Conservation (phyloP, 768 basidiomycete genomes). For the Mycena alexandri region DNA sequence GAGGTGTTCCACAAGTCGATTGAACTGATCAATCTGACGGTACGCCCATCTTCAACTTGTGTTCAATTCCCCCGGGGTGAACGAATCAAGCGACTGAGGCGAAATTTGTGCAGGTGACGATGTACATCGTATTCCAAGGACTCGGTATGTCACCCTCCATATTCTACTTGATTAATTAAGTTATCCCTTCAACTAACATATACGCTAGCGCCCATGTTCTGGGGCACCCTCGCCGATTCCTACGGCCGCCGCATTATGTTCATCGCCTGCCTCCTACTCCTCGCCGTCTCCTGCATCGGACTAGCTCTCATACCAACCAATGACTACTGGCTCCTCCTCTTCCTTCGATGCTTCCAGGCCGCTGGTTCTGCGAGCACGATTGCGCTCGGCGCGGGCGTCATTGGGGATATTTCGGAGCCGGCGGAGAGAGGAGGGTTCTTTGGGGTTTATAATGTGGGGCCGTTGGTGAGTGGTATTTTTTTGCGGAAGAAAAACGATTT, state of each 20-base stretch:
- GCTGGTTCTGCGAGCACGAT: conserved; percentile 85
- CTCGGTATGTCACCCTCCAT: conserved; percentile 55
- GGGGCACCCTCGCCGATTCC: conserved; percentile 79
- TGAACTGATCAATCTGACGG: conserved; percentile 84
- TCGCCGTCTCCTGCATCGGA: conserved; percentile 75
- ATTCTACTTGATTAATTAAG: too few relatives aligned
- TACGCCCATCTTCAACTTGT: conserved; percentile 48
- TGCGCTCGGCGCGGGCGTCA: conserved; percentile 81
- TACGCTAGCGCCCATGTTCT: conserved; percentile 70
- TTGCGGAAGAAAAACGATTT: conserved; percentile 10
- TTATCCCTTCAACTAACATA: conserved; percentile 1
- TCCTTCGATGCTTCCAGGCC: conserved; percentile 86
- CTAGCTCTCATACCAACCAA: conserved; percentile 62
- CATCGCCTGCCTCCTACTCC: conserved; percentile 71
- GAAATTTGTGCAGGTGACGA: conserved; percentile 62
- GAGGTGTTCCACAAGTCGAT: conserved; percentile 71
- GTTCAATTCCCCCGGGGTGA: background rate
- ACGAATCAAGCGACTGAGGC: background rate
- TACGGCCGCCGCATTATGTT: conserved; percentile 75
- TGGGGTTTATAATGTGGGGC: conserved; percentile 74
- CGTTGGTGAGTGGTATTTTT: conserved; percentile 55
- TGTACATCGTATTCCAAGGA: conserved; percentile 80
- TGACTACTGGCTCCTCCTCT: conserved; percentile 83
- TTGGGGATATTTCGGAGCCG: conserved; percentile 81
- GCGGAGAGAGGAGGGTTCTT: conserved; percentile 82